Base-by-base conservation (phyloP, 1,284 basidiomycete species). In the Cryptococcus amylolentus region DNA sequence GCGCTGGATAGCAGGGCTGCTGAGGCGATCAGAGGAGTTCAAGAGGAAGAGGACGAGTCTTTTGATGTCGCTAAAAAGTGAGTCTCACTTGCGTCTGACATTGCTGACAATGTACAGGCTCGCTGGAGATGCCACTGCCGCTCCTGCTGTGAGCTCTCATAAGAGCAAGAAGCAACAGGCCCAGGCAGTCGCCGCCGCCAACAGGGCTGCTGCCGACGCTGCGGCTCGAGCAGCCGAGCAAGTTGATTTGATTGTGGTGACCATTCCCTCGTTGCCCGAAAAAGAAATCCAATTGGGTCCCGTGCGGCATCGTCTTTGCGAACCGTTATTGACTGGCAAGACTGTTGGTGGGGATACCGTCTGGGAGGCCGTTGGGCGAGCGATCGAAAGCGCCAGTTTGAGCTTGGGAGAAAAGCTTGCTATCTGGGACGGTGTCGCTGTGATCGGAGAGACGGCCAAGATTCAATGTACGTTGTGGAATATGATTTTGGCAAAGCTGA, bases 291-390 rank as follows among this genome's bases (percentile, higher is more conserved):
- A 85, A 1, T 69, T 97, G 35, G 93, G 92, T 5, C 87, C 89
- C 66, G 89, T 93, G 66, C 82, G 92, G 48, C 91, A 96, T 80
- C 82, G 89, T 42, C 87, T 94, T 72, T 91, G 89, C 70, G 93
- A 96, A 70, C 91, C 92, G 9, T 80, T 97, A 37, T 90, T 93
- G 63, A 16, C 52, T 1, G 73, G 72, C 7, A 63, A 60, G 45
- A 46, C 38, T 13, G 27, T 56, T 3, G 70, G 70, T 0, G 86
- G 92, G 58, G 87, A 89, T 35, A 71, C 68, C 1, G 63, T 80
- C 10, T 70, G 78, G 68, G 72, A 77, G 50, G 72, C 68, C 4
- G 60, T 78, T 51, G 71, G 72, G 3, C 58, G 71, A 23, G 73
- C 73, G 10, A 56, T 73, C 2, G 64, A 68, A 45, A 66, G 56